Evolutionary conservation across 495 filamentous ascomycete species (phyloP).

Genomic region (Tetracladium marchalianum): DNA sequence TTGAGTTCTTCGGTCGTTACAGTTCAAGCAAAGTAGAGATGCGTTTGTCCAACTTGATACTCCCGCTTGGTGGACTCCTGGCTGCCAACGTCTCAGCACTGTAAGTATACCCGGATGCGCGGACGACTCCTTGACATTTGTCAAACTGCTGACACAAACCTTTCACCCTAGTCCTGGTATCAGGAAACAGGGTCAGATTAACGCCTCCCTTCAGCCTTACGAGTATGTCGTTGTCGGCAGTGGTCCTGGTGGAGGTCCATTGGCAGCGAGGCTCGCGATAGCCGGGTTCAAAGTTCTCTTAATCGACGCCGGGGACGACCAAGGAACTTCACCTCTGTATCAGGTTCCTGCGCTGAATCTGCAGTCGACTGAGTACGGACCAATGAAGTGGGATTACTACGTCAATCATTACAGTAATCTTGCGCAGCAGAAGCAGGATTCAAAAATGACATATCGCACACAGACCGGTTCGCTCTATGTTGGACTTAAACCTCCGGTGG

Average conservation of each 20-base stretch:
- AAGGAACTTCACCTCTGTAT: conserved; percentile 25
- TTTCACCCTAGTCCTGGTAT: too few species aligned
- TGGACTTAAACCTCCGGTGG: conserved; percentile 27
- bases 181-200: conserved; percentile 13
- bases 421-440: conserved; percentile 26
- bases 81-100: too few species aligned
- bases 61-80: too few species aligned
- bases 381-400: conserved; percentile 31
- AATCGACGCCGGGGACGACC: conserved; percentile 54
- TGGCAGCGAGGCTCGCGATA: conserved; percentile 49
- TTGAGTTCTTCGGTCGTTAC: too few species aligned
- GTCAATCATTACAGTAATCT: conserved; percentile 31
- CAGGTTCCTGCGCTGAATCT: conserved; percentile 27
- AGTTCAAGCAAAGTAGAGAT: too few species aligned
- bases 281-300: conserved; percentile 49
- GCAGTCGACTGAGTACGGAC: conserved; percentile 28
- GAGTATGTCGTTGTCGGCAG: conserved; percentile 59
- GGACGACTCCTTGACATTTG: too few species aligned
- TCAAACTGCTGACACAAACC: too few species aligned
- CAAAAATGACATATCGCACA: conserved; percentile 34
- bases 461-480: conserved; percentile 29
- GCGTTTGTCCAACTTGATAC: too few species aligned
- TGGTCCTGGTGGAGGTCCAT: conserved; percentile 52
- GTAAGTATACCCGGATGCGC: too few species aligned
- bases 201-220: conserved; percentile 22